Conservation (phyloP, 116 monocot genomes). For the Dioscorea cayenensis region DNA sequence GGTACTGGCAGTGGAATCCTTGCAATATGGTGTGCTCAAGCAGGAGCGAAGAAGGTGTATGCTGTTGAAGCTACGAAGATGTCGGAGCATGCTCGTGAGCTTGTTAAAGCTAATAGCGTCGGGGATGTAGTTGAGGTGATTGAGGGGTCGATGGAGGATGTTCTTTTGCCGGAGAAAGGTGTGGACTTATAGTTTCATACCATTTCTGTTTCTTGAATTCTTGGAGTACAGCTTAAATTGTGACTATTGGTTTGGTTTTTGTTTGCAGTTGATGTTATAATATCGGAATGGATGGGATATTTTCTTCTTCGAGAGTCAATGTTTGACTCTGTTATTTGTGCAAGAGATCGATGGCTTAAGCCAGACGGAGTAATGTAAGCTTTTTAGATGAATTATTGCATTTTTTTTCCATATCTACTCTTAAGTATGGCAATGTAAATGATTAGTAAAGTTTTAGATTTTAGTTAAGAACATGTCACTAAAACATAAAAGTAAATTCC, state of each 20-base stretch:
- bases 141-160: constrained; percentile 86
- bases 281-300: constrained; percentile 99
- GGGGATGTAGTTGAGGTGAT: constrained; percentile 76
- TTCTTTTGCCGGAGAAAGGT: constrained; percentile 90
- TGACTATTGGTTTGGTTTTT: not conserved
- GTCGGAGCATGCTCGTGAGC: constrained; percentile 78
- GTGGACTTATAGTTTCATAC: not conserved
- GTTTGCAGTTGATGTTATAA: constrained; percentile 87
- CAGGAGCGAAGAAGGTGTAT: constrained; percentile 87
- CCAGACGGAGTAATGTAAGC: constrained; percentile 84
- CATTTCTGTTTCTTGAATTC: not conserved
- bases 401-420: too few relatives aligned
- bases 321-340: constrained; percentile 98
- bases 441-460: too few relatives aligned
- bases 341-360: constrained; percentile 86
- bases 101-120: constrained; percentile 61
- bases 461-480: too few relatives aligned
- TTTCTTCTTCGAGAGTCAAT: constrained; percentile 93
- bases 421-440: too few relatives aligned
- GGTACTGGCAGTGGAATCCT: constrained; percentile 97
- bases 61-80: constrained; percentile 98
- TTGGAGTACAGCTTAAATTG: not conserved
- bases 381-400: not conserved
- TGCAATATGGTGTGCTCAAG: constrained; percentile 96
- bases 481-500: not conserved